Percentiles rank a stretch among this genome's conserved stretches.
Conservation (phyloP, 805 yeast genomes). For the Priceomyces castillae region DNA sequence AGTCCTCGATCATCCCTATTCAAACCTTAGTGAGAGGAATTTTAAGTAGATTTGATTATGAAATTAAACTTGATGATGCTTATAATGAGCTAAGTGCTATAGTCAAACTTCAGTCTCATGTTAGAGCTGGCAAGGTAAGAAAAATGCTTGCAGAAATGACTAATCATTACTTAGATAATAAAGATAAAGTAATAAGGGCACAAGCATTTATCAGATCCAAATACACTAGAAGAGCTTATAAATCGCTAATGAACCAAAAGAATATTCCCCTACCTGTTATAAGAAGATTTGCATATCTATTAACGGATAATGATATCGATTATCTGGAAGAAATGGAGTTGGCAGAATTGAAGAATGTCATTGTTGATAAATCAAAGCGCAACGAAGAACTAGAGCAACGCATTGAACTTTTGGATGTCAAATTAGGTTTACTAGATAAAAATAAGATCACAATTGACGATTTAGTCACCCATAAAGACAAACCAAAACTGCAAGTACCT, state of each 20-base stretch:
- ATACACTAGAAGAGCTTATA: slow-evolving; percentile 70
- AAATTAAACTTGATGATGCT: slow-evolving; percentile 51
- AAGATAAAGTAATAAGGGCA: slow-evolving; percentile 60
- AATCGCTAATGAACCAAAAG: slow-evolving; percentile 60
- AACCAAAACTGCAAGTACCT: slow-evolving; percentile 25
- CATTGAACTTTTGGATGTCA: slow-evolving; percentile 73
- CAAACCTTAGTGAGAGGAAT: slow-evolving; percentile 68
- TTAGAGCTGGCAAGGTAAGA: slow-evolving; percentile 50
- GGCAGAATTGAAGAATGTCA: slow-evolving; percentile 63
- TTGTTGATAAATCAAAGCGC: slow-evolving; percentile 64
- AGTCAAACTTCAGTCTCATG: slow-evolving; percentile 49
- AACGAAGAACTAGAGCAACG: slow-evolving; percentile 73
- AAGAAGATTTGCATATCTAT: slow-evolving; percentile 68
- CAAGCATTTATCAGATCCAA: slow-evolving; percentile 73
- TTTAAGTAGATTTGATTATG: slow-evolving; percentile 54
- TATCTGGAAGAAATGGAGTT: slow-evolving; percentile 71
- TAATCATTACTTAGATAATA: slow-evolving; percentile 52
- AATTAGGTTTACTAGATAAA: slow-evolving; percentile 72
- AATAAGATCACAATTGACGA: slow-evolving; percentile 80
- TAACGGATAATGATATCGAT: slow-evolving; percentile 71
- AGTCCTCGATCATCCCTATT: slow-evolving; percentile 33
- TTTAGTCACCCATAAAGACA: slow-evolving; percentile 45
- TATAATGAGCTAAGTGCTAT: slow-evolving; percentile 43
- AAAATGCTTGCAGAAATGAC: slow-evolving; percentile 26
- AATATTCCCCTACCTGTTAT: slow-evolving; percentile 81